phyloP scores from a whole-genome alignment of 2,329 filamentous ascomycete species.

The Colletotrichum australisinense region DNA sequence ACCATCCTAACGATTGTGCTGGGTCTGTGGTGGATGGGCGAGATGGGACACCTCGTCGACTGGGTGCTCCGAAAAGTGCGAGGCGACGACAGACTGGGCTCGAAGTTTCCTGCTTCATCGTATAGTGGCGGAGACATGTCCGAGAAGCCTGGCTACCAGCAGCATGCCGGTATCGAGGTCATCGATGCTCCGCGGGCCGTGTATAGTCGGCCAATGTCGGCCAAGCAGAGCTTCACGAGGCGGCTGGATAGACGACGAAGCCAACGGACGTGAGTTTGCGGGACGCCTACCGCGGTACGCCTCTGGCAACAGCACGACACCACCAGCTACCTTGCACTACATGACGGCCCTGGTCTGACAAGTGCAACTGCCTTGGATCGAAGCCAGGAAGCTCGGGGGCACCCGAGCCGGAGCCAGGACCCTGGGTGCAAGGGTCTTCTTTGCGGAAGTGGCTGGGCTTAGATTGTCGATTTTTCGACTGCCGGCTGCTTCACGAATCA shows the following conservation, averaged over 20 bases:
- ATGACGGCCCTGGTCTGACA: not conserved
- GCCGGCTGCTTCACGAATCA: not conserved
- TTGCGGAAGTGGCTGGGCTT: not conserved
- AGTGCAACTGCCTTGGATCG: constrained; percentile 18
- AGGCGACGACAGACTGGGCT: constrained; percentile 2
- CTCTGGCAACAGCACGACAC: not conserved
- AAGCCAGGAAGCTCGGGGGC: constrained; percentile 9
- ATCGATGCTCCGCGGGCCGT: not conserved
- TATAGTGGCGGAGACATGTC: not conserved
- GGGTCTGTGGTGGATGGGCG: constrained; percentile 56
- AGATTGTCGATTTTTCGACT: not conserved
- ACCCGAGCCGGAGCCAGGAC: not conserved
- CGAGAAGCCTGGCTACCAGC: constrained; percentile 11
- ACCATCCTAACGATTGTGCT: constrained; percentile 53
- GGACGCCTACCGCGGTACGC: constrained; percentile 4
- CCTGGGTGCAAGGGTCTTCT: constrained; percentile 7
- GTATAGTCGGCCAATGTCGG: constrained; percentile 10
- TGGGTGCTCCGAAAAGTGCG: constrained; percentile 35
- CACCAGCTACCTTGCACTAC: not conserved
- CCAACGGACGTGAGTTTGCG: constrained; percentile 44
- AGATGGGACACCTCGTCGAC: constrained; percentile 48
- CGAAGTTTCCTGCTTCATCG: not conserved
- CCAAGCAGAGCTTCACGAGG: constrained; percentile 18
- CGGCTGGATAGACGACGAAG: constrained; percentile 41
- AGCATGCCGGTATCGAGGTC: not conserved